Conservation (phyloP, 2,329 filamentous ascomycete species). For the Chrysoporthe puriensis region DNA sequence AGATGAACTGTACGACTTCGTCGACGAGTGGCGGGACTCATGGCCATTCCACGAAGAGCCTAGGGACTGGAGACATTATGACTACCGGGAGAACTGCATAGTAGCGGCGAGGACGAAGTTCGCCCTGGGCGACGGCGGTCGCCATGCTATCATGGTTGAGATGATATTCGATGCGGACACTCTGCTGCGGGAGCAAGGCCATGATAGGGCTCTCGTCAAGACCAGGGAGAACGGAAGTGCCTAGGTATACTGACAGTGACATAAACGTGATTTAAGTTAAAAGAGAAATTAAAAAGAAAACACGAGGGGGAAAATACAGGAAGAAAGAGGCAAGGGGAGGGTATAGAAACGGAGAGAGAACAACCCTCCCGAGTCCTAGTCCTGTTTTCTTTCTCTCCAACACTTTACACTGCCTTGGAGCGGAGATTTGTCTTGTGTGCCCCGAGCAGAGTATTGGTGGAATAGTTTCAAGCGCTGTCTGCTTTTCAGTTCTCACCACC, state of each 20-base stretch:
- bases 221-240: not conserved
- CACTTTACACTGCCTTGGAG: no score
- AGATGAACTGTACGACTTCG: not conserved
- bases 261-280: not conserved
- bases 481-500: no score
- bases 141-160: constrained; percentile 29
- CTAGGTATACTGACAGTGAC: not conserved
- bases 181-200: constrained; percentile 19
- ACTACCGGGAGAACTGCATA: constrained; percentile 21
- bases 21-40: constrained; percentile 9
- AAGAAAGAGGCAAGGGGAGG: no score
- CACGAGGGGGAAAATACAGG: not conserved
- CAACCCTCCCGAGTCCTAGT: no score
- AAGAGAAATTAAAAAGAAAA: not conserved
- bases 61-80: constrained; percentile 16
- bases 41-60: constrained; percentile 17
- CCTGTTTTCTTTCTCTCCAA: not conserved
- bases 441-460: no score
- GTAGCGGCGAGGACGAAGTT: constrained; percentile 28
- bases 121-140: constrained; percentile 16
- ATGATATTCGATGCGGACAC: constrained; percentile 29
- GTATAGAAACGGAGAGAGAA: no score
- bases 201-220: not conserved
- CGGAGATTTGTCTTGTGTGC: constrained; percentile 18
- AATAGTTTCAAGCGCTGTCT: no score